A percentile compares a stretch with the other conserved stretches of the same genome.
Conservation (phyloP, 148 eudicot genomes). For the Rhododendron simsii region DNA sequence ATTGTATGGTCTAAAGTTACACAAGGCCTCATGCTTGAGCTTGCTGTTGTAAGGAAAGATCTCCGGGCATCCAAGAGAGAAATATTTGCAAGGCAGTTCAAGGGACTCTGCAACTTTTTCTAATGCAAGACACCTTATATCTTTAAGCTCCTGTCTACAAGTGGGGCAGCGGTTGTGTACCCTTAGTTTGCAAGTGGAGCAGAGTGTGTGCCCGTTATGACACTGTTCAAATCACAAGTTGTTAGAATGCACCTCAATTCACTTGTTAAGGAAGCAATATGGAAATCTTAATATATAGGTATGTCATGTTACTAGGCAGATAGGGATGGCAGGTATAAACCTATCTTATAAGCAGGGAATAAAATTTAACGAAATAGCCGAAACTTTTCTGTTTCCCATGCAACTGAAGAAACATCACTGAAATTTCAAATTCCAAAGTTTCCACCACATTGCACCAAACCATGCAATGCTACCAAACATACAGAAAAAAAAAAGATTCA, state of each 20-base stretch:
- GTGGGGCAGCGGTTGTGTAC: slow-evolving; percentile 49
- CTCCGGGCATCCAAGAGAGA: slow-evolving; percentile 39
- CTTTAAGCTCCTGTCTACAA: slow-evolving; percentile 49
- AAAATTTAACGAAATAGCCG: neutral
- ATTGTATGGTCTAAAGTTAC: slow-evolving; percentile 43
- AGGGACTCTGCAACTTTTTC: slow-evolving; percentile 48
- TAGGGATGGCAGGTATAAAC: neutral
- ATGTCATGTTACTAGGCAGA: neutral
- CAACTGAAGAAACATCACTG: neutral
- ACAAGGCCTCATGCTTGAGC: slow-evolving; percentile 37
- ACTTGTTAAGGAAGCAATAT: neutral
- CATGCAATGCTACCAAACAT: neutral
- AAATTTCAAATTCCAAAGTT: too few species aligned
- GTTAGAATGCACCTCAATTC: neutral
- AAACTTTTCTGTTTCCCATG: neutral
- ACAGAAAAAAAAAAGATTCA: neutral
- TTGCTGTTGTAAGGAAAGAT: slow-evolving; percentile 48
- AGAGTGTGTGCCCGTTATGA: slow-evolving; percentile 47
- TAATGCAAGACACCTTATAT: slow-evolving; percentile 45
- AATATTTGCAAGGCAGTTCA: slow-evolving; percentile 43
- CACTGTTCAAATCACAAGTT: slow-evolving; percentile 20
- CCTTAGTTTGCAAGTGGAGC: slow-evolving; percentile 43
- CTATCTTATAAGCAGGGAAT: neutral
- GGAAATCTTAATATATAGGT: neutral
- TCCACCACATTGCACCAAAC: neutral